Conservation (phyloP, 1,284 basidiomycete species). For the Ustilago nuda region DNA sequence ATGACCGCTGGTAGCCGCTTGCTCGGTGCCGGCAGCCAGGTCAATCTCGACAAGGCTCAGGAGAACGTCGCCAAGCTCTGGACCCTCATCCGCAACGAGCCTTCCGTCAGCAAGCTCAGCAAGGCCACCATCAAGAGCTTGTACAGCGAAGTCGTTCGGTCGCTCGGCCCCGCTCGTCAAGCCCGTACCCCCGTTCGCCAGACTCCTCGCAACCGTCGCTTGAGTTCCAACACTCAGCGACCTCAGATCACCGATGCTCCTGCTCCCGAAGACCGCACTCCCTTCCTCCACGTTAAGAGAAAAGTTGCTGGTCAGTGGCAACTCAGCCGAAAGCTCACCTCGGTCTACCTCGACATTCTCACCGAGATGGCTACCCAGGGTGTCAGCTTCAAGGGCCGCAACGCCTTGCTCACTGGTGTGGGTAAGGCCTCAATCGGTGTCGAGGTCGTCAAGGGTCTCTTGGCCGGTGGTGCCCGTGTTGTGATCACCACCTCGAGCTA, state of each 20-base stretch:
- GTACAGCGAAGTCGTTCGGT: constrained; percentile 90
- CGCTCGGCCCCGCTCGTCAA: constrained; percentile 75
- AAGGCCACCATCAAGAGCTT: constrained; percentile 96
- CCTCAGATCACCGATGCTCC: constrained; percentile 56
- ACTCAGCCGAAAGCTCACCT: constrained; percentile 93
- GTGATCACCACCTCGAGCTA: constrained; percentile 86
- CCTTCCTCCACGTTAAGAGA: constrained; percentile 93
- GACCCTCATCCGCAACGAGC: constrained; percentile 96
- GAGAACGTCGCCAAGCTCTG: constrained; percentile 95
- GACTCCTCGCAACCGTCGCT: constrained; percentile 62
- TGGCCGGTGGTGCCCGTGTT: constrained; percentile 94
- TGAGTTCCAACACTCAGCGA: constrained; percentile 71
- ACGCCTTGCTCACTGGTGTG: constrained; percentile 95
- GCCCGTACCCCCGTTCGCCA: constrained; percentile 72
- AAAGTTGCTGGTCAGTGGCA: constrained; percentile 97
- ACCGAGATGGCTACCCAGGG: constrained; percentile 98
- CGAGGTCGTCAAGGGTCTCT: constrained; percentile 94
- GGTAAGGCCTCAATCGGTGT: constrained; percentile 97
- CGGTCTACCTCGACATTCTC: constrained; percentile 84
- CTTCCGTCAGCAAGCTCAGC: constrained; percentile 94
- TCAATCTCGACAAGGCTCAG: constrained; percentile 86
- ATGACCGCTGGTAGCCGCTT: constrained; percentile 92
- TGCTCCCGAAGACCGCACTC: constrained; percentile 78
- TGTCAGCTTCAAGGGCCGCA: constrained; percentile 98
- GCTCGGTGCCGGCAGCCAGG: constrained; percentile 56